These are phyloP conservation scores for Aspergillus uvarum DNA, from an alignment of 2,329 filamentous ascomycete species.

Conservation along the genomic window DNA sequence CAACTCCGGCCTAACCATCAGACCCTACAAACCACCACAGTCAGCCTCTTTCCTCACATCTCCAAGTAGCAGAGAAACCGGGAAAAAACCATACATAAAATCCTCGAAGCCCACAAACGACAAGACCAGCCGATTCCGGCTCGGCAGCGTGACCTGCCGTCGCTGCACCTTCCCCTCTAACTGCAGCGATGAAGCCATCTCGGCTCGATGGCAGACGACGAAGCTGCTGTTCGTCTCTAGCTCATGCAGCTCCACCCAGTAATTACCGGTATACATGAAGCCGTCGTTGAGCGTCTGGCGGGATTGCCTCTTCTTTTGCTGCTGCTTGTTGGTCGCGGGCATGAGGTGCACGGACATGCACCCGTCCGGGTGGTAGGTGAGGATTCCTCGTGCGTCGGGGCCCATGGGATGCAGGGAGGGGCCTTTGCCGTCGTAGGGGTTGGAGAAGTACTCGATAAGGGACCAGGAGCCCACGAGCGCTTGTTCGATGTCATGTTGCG, in stretches of 20 bases:
- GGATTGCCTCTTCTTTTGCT: not conserved
- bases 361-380: not conserved
- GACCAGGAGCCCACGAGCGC: not conserved
- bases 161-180: not conserved
- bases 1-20: conserved; percentile 5
- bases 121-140: not conserved
- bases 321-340: not conserved
- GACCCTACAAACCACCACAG: not conserved
- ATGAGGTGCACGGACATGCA: not conserved
- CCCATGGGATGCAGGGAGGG: not conserved
- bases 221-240: not conserved
- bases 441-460: not conserved
- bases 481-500: not conserved
- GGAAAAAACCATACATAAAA: not conserved
- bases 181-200: not conserved
- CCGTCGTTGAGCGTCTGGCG: not conserved
- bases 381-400: not conserved
- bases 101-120: not conserved
- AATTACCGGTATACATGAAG: not conserved
- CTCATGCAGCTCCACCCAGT: not conserved
- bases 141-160: not conserved
- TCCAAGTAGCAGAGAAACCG: not conserved
- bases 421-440: not conserved
- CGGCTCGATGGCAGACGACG: not conserved
- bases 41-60: not conserved